phyloP scores from a whole-genome alignment of 208 protist species.

The Endotrypanum monterogeii region DNA sequence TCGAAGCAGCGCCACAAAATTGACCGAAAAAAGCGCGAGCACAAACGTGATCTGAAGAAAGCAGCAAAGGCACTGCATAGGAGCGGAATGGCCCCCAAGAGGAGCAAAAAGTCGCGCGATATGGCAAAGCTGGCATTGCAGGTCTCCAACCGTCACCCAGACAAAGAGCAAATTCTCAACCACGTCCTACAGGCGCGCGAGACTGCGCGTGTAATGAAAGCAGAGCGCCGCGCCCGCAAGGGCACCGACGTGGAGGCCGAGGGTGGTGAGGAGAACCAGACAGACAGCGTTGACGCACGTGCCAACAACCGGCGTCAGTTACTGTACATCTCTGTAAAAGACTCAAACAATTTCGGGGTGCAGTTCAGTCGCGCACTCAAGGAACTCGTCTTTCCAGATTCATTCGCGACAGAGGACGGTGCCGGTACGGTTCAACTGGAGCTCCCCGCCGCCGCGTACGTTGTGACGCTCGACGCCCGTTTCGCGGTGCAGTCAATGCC shows the following conservation, averaged over 20 bases:
- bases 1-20: slow-evolving; percentile 89
- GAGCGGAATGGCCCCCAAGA: slow-evolving; percentile 62
- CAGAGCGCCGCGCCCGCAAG: slow-evolving; percentile 27
- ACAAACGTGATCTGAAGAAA: slow-evolving; percentile 87
- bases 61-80: slow-evolving; percentile 84
- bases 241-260: slow-evolving; percentile 18
- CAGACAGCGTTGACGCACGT: slow-evolving; percentile 3
- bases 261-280: slow-evolving; percentile 10
- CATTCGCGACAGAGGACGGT: background rate
- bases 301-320: slow-evolving; percentile 56
- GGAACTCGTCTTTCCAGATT: slow-evolving; percentile 67
- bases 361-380: slow-evolving; percentile 76
- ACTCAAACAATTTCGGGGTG: slow-evolving; percentile 69
- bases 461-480: slow-evolving; percentile 82
- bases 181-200: slow-evolving; percentile 75
- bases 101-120: slow-evolving; percentile 77
- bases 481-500: slow-evolving; percentile 84
- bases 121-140: slow-evolving; percentile 79
- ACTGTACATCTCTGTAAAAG: slow-evolving; percentile 60
- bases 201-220: slow-evolving; percentile 61
- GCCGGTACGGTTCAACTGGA: slow-evolving; percentile 34
- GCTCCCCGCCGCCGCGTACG: slow-evolving; percentile 70
- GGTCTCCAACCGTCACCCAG: slow-evolving; percentile 83
- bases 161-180: slow-evolving; percentile 86
- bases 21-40: slow-evolving; percentile 87